Evolutionary conservation across 306 rosid genomes (phyloP).

Genomic region (Notholithocarpus densiflorus): DNA sequence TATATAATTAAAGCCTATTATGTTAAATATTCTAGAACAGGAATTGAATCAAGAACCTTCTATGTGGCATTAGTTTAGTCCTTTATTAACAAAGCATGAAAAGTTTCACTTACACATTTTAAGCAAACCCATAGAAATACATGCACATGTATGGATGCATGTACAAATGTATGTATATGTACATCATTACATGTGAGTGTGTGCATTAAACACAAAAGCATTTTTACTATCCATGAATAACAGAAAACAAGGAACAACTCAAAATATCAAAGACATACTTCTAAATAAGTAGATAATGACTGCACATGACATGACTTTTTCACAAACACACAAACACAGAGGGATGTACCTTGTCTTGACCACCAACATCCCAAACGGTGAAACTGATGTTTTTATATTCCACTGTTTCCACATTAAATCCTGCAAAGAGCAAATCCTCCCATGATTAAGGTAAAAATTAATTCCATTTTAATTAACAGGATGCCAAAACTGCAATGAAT

Average conservation of each 20-base stretch:
- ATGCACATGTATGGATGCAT: too few relatives aligned
- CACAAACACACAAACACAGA: constrained; percentile 5
- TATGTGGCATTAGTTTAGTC: too few relatives aligned
- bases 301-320: constrained; percentile 5
- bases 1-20: too few relatives aligned
- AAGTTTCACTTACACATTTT: too few relatives aligned
- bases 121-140: too few relatives aligned
- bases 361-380: constrained; percentile 99
- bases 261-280: neutral
- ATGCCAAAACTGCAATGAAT: neutral
- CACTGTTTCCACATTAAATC: constrained; percentile 96
- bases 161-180: too few relatives aligned
- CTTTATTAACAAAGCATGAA: too few relatives aligned
- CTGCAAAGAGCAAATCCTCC: constrained; percentile 34
- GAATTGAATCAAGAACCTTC: too few relatives aligned
- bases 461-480: neutral
- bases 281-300: neutral
- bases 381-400: constrained; percentile 99
- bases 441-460: neutral
- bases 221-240: neutral
- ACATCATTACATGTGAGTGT: too few relatives aligned
- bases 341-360: constrained; percentile 84
- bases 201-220: neutral
- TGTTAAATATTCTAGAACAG: too few relatives aligned
- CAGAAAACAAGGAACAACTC: neutral